phyloP scores from a whole-genome alignment of 805 yeast species.

The Candida loeiensis region DNA sequence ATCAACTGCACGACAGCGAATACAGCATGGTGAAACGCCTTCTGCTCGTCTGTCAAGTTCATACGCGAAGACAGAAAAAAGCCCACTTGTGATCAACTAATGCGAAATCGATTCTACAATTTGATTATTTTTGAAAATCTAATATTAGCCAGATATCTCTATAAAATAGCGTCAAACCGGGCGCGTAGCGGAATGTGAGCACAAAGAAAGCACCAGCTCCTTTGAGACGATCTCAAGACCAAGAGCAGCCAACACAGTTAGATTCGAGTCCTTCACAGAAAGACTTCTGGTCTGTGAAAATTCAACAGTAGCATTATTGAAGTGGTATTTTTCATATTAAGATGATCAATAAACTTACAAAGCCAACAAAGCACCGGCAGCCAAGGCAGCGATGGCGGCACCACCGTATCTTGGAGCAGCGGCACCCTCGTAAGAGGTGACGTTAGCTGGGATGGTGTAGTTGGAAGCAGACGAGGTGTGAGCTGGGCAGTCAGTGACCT shows the following conservation, averaged over 20 bases:
- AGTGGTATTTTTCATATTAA: neutral
- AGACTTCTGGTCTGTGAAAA: constrained; percentile 1
- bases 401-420: constrained; percentile 34
- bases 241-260: constrained; percentile 8
- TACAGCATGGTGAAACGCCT: constrained; percentile 59
- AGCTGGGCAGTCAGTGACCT: constrained; percentile 50
- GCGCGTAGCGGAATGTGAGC: constrained; percentile 5
- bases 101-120: no score
- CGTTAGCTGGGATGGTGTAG: constrained; percentile 30
- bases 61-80: neutral
- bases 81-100: no score
- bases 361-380: constrained; percentile 45
- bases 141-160: constrained; percentile 2
- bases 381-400: constrained; percentile 44
- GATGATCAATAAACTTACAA: constrained; percentile 13
- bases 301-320: constrained; percentile 10
- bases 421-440: constrained; percentile 38
- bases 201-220: constrained; percentile 6
- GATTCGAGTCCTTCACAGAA: neutral
- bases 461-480: constrained; percentile 18
- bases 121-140: neutral
- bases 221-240: constrained; percentile 1
- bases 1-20: constrained; percentile 50
- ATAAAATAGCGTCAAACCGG: constrained; percentile 3
- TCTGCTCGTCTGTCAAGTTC: constrained; percentile 41